phyloP scores from a whole-genome alignment of 805 yeast genomes.

The Hanseniaspora guilliermondii region DNA sequence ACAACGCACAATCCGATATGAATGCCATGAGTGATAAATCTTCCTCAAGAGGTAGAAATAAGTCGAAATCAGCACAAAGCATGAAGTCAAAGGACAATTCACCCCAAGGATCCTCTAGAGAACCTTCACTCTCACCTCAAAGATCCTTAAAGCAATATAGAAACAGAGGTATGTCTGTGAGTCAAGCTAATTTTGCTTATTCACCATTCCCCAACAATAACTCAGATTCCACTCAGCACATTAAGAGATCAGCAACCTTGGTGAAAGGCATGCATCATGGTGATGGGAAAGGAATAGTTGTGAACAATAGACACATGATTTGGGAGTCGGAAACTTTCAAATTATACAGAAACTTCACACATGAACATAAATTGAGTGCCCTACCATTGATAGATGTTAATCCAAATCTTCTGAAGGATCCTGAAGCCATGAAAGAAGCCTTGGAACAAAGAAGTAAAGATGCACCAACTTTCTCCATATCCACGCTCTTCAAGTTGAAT shows the following conservation, averaged over 20 bases:
- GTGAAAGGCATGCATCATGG: neutral
- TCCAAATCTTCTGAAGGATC: neutral
- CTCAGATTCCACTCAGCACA: conserved; percentile 14
- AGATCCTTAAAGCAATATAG: conserved; percentile 17
- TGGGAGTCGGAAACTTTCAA: conserved; percentile 20
- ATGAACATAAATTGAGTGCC: conserved; percentile 22
- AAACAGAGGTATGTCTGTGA: conserved; percentile 18
- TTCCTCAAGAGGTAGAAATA: conserved; percentile 6
- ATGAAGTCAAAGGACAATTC: neutral
- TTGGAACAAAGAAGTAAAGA: conserved; percentile 1
- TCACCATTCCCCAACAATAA: conserved; percentile 10
- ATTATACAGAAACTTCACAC: conserved; percentile 22
- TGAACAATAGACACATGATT: conserved; percentile 14
- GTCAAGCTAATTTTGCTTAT: conserved; percentile 12
- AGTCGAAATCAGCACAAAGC: neutral
- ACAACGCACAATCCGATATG: neutral
- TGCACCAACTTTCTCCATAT: conserved; percentile 6
- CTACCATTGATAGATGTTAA: conserved; percentile 16
- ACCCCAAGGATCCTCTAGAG: conserved; percentile 4
- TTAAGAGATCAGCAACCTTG: conserved; percentile 6
- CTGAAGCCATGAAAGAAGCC: conserved; percentile 5
- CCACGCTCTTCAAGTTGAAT: conserved; percentile 9
- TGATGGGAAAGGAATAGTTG: conserved; percentile 8
- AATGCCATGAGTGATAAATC: neutral
- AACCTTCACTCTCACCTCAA: conserved; percentile 8